Base-by-base conservation (phyloP, 2,329 filamentous ascomycete genomes). In the Rutstroemia sydowiana region DNA sequence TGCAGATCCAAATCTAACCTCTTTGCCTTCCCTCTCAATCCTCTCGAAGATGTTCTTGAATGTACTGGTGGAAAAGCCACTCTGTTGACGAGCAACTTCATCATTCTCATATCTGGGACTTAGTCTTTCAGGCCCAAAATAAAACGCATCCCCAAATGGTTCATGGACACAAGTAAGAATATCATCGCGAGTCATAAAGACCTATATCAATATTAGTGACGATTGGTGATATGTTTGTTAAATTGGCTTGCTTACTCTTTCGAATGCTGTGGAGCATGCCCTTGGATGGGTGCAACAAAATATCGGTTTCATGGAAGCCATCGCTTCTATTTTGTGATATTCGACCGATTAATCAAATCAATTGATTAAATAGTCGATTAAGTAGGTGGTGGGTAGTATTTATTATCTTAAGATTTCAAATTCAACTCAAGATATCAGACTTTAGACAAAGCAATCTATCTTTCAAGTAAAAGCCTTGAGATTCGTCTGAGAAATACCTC, bases 181-280 rank as follows among this genome's bases (percentile, higher is more conserved):
- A 65, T 95, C 85, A 61, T 81, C 80, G 61, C 89, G 86, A 62
- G 91, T 95, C 92, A 97, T 96, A 70, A 98, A 97, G 59, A 97
- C 91, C 88, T 93, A 60, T 37, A 39, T n/a, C 8, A 39, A 18
- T 14, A 31, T 53, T 34, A 62, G 54, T 31, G 20, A 53, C 34
- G 18, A 54, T 13, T 43, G 32, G 3, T 14, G 21, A 13, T 26
- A 9, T 37, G 23, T 42, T 30, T 30, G 11, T 18, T 2, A 3
- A 21, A 14, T 43, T 28, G 50, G 45, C n/a, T n/a, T 44, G 51
- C 55, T 34, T 76, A 95, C 92, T 70, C 92, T 79, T 75, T 98
- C 93, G 73, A 97, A 98, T 28, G 93, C 93, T 45, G 93, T 97
- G 52, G 91, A 96, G 75, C 91, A 96, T 59, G 92, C 89, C 70